These are phyloP conservation scores for Debaryomyces robertsiae DNA, from an alignment of 1,139 yeast species.

Conservation along the genomic window DNA sequence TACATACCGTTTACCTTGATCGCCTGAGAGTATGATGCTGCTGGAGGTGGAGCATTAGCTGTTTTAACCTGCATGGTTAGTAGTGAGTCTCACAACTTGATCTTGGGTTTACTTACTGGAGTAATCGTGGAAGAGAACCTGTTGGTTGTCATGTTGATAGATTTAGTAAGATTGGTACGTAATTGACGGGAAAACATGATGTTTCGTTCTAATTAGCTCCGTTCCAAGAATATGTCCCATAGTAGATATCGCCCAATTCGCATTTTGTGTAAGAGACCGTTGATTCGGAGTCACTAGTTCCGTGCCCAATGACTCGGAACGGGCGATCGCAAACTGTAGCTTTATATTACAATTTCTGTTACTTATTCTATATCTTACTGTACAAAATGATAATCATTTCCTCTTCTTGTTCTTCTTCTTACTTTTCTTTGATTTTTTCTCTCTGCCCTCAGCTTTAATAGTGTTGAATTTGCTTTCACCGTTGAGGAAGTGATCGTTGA, in stretches of 20 bases:
- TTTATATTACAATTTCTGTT: neutral
- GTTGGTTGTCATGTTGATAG: conserved; percentile 26
- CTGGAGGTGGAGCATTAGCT: conserved; percentile 88
- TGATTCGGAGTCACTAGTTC: neutral
- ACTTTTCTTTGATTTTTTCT: conserved; percentile 20
- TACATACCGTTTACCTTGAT: conserved; percentile 76
- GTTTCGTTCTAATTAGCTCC: neutral
- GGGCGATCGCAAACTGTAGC: conserved; percentile 1
- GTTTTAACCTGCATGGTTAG: conserved; percentile 57
- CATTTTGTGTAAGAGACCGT: conserved; percentile 1
- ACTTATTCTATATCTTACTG: conserved; percentile 1
- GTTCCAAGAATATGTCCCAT: neutral
- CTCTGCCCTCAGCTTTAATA: neutral
- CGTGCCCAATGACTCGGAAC: neutral
- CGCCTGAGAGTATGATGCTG: conserved; percentile 94
- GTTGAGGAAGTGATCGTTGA: conserved; percentile 28
- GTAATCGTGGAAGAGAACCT: conserved; percentile 49
- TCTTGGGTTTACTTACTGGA: conserved; percentile 39
- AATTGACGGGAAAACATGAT: conserved; percentile 25
- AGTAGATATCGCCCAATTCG: conserved; percentile 3
- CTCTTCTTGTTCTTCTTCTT: conserved; percentile 31
- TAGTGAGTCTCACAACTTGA: conserved; percentile 12
- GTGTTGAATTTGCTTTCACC: conserved; percentile 24
- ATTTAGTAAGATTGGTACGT: conserved; percentile 24
- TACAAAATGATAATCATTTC: conserved; percentile 14